phyloP scores from a whole-genome alignment of 345 rosid species.

The Pistacia atlantica region DNA sequence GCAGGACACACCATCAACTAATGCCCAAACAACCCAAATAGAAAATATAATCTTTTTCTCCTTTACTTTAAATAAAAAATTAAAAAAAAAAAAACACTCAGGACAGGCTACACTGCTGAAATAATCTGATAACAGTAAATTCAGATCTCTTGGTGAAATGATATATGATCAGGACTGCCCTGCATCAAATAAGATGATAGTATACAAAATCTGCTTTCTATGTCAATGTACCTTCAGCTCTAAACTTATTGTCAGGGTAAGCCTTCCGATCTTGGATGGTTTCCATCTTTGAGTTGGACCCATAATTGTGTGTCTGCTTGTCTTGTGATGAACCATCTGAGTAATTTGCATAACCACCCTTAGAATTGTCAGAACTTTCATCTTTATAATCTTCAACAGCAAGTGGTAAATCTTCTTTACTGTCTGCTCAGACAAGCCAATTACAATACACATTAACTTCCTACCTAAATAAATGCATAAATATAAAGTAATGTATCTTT shows the following conservation, averaged over 20 bases:
- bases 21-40: background rate
- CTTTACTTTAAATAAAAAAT: background rate
- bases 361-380: constrained; percentile 41
- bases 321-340: constrained; percentile 35
- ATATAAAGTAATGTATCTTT: constrained; percentile 18
- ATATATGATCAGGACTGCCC: background rate
- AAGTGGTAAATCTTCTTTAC: constrained; percentile 60
- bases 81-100: background rate
- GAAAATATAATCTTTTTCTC: background rate
- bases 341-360: constrained; percentile 31
- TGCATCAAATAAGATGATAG: constrained; percentile 15
- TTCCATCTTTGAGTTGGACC: constrained; percentile 34
- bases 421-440: constrained; percentile 54
- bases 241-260: constrained; percentile 44
- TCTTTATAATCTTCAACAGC: constrained; percentile 52
- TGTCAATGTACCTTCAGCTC: constrained; percentile 54
- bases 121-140: background rate
- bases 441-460: constrained; percentile 21
- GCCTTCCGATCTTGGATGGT: constrained; percentile 31
- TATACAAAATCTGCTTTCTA: constrained; percentile 13
- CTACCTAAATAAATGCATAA: constrained; percentile 10
- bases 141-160: background rate
- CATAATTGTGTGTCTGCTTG: constrained; percentile 26
- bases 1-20: background rate
- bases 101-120: background rate